Conservation (phyloP, 139 green algal genomes). For the Mesostigma viride region DNA sequence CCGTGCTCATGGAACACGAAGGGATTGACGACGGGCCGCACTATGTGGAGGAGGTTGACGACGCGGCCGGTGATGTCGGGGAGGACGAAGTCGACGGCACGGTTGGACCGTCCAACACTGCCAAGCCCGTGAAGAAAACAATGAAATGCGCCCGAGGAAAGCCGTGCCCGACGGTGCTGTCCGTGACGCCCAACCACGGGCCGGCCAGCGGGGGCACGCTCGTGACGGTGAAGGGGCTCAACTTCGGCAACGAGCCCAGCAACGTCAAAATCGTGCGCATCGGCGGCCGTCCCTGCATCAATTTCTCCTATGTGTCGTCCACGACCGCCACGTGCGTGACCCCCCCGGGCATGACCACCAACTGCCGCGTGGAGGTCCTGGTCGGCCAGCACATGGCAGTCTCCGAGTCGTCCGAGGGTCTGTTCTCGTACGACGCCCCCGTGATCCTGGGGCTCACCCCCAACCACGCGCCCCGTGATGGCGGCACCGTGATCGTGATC, state of each 20-base stretch:
- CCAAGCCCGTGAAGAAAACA: too few species aligned
- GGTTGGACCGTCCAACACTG: too few species aligned
- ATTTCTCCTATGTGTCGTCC: too few species aligned
- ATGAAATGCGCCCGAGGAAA: too few species aligned
- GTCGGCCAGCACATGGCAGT: background rate
- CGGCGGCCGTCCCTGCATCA: background rate
- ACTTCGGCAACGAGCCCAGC: background rate
- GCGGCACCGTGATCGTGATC: conserved; percentile 11
- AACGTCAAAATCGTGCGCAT: background rate
- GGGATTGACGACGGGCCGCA: too few species aligned
- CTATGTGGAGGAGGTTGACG: too few species aligned
- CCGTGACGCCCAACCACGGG: background rate
- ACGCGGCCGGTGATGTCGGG: too few species aligned
- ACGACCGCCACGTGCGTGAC: too few species aligned
- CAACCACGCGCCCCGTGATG: background rate
- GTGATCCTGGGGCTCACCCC: background rate
- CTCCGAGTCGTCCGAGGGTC: background rate
- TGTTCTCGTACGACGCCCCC: background rate
- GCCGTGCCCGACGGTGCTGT: background rate
- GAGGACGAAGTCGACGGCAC: too few species aligned
- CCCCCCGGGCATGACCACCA: too few species aligned
- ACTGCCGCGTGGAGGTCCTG: too few species aligned
- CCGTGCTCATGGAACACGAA: too few species aligned
- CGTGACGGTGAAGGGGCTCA: background rate
- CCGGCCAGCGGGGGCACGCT: background rate